Evolutionary conservation across 768 basidiomycete genomes (phyloP).

Genomic region (Inosperma sp.): DNA sequence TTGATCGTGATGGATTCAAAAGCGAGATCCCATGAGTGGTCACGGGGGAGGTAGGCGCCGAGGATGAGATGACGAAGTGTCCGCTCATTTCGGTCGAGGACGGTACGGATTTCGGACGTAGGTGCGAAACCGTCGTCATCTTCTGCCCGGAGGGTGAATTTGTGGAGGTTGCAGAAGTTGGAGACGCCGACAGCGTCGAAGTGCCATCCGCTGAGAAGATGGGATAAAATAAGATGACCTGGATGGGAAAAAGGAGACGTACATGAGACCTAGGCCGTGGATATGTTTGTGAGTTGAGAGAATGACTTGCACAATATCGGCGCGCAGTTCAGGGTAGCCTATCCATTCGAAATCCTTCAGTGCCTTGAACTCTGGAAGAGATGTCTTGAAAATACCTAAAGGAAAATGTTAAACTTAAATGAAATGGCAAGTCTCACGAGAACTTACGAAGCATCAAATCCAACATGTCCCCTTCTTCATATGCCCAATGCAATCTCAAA

Average conservation of each 20-base stretch:
- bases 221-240: neutral
- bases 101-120: conserved; percentile 62
- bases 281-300: conserved; percentile 50
- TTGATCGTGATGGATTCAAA: conserved; percentile 61
- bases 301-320: conserved; percentile 60
- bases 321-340: conserved; percentile 66
- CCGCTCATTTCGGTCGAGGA: conserved; percentile 54
- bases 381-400: conserved; percentile 56
- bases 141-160: conserved; percentile 67
- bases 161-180: conserved; percentile 53
- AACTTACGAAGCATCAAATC: conserved; percentile 54
- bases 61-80: conserved; percentile 60
- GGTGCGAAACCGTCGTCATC: conserved; percentile 71
- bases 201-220: conserved; percentile 55
- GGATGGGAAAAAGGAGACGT: conserved; percentile 15
- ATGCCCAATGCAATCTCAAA: conserved; percentile 64
- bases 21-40: conserved; percentile 65
- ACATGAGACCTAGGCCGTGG: conserved; percentile 57
- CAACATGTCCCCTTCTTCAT: conserved; percentile 65
- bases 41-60: conserved; percentile 59
- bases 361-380: conserved; percentile 58
- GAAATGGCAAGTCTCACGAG: neutral
- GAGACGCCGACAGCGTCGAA: conserved; percentile 69
- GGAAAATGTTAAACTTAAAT: neutral
- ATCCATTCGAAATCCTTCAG: conserved; percentile 70